phyloP scores from a whole-genome alignment of 805 yeast species.

The Sugiyamaella smithiae region DNA sequence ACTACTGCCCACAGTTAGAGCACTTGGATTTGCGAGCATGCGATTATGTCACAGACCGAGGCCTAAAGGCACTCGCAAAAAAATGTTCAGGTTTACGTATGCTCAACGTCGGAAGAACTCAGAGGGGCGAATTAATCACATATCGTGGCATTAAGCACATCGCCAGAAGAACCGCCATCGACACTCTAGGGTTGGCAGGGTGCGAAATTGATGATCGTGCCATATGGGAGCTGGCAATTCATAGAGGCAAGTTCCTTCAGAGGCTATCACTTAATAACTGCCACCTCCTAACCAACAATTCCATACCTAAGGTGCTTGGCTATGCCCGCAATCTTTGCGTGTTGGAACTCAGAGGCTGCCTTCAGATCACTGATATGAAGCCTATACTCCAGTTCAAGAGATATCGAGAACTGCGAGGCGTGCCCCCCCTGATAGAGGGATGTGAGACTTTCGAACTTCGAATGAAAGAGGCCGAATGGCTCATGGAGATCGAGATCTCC shows the following conservation, averaged over 20 bases:
- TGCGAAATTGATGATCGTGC: conserved; percentile 74
- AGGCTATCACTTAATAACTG: conserved; percentile 79
- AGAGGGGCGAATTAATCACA: conserved; percentile 62
- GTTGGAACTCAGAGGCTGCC: conserved; percentile 68
- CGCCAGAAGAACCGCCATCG: conserved; percentile 53
- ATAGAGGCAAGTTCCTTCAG: conserved; percentile 49
- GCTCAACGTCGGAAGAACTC: conserved; percentile 80
- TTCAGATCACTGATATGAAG: conserved; percentile 53
- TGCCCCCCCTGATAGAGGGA: conserved; percentile 66
- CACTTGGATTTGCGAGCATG: conserved; percentile 81
- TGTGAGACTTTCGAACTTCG: conserved; percentile 66
- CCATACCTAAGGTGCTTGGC: conserved; percentile 53
- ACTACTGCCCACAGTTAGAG: conserved; percentile 55
- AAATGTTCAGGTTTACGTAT: conserved; percentile 54
- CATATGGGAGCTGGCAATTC: conserved; percentile 73
- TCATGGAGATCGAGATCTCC: conserved; percentile 55
- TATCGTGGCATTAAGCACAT: conserved; percentile 63
- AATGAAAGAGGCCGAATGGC: conserved; percentile 58
- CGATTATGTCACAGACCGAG: conserved; percentile 70
- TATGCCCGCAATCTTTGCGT: conserved; percentile 63
- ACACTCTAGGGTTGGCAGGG: conserved; percentile 86
- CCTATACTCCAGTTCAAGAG: conserved; percentile 68
- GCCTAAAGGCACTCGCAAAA: conserved; percentile 63
- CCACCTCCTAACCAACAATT: conserved; percentile 51
- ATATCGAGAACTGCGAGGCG: conserved; percentile 35